Conservation (phyloP, 2,329 filamentous ascomycete species). For the Clonostachys rosea region DNA sequence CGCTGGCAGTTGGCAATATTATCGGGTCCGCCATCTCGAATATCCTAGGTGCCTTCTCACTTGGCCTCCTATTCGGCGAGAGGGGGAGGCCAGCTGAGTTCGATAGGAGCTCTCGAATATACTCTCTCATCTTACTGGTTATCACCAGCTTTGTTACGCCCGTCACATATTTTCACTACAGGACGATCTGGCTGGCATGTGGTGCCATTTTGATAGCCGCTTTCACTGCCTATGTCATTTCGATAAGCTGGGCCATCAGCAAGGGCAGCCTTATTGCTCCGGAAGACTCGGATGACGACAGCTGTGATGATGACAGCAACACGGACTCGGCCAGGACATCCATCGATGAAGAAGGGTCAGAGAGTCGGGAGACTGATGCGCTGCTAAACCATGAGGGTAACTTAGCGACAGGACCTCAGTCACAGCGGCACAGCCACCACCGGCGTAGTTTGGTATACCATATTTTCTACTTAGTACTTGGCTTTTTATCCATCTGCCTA, state of each 20-base stretch:
- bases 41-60: conserved; percentile 48
- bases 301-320: conserved; percentile 4
- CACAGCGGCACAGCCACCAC: conserved; percentile 1
- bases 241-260: conserved; percentile 37
- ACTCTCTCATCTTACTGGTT: conserved; percentile 32
- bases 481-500: conserved; percentile 37
- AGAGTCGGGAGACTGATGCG: background rate
- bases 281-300: conserved; percentile 24
- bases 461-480: conserved; percentile 29
- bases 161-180: conserved; percentile 12
- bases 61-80: conserved; percentile 39
- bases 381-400: background rate
- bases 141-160: conserved; percentile 32
- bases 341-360: background rate
- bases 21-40: conserved; percentile 50
- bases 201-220: conserved; percentile 30
- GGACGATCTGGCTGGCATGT: conserved; percentile 16
- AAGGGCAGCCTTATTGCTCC: conserved; percentile 32
- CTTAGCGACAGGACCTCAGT: background rate
- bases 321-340: conserved; percentile 2
- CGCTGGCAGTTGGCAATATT: conserved; percentile 48
- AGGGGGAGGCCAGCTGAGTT: conserved; percentile 19
- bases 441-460: conserved; percentile 7
- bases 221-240: conserved; percentile 37
- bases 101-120: conserved; percentile 41